Base-by-base conservation (phyloP, 306 rosid species). In the Myrica gale region DNA sequence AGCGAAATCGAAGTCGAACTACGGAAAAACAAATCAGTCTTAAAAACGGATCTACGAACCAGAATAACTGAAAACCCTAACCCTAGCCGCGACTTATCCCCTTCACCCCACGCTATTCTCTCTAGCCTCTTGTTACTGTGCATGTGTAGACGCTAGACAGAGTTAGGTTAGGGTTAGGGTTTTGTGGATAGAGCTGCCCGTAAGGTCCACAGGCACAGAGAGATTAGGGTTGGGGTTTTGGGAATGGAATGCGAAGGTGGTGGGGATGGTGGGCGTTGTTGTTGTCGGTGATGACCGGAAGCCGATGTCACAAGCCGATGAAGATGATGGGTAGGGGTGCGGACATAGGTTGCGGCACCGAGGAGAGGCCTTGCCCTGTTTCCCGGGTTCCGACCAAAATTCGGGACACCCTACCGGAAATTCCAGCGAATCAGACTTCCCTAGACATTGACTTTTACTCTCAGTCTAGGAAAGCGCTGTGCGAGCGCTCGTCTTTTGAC, bases 231-330 rank as follows among this genome's bases (percentile, higher is more conserved):
- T 89, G 53, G 77, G 71, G 60, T 82, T 80, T 82, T n/a, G 77
- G 79, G 62, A 79, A 96, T 96, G 99, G 98, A 80, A 83, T 85
- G 87, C 76, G 75, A 76, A 61, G 70, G 67, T 42, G 72, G 69
- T 57, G 63, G 63, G 58, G 75, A 68, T 23, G 82, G 80, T 73
- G 74, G 46, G 72, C 57, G 46, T 81, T 82, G 79, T 82, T 87
- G 58, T 85, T 82, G 82, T 87, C 80, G 99, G 85, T 79, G 85
- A 92, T 96, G 98, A 90, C 91, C 82, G 94, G 86, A 70, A 88
- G 55, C 74, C 88, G 88, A 92, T 96, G 93, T 85, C 88, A 82
- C 85, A 91, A 84, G 84, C 76, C 81, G 84, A 78, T 66, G 88
- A 81, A 76, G 73, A 85, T 81, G 96, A 82, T 79, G 85, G 90